phyloP scores from a whole-genome alignment of 495 filamentous ascomycete species.

The Entonaema liquescens region DNA sequence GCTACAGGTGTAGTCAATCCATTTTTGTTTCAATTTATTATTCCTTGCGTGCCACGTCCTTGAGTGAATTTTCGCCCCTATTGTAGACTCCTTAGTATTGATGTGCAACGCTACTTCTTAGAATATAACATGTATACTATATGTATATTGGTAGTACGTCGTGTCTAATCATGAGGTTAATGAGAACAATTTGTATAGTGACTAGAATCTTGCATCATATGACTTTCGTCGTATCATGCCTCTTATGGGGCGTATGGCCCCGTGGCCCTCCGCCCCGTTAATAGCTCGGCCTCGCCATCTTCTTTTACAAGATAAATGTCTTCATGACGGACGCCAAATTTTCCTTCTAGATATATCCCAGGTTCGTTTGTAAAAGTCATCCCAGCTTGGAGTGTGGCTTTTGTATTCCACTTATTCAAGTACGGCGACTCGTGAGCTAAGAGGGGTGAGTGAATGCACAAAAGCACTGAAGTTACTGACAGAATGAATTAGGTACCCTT shows the following conservation, averaged over 20 bases:
- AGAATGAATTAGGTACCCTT: slow-evolving; percentile 48
- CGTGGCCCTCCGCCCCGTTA: slow-evolving; percentile 56
- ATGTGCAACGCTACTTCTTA: no score
- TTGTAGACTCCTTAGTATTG: not conserved
- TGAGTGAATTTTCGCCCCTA: not conserved
- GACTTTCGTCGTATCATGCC: not conserved
- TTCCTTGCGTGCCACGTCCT: not conserved
- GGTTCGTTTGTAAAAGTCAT: slow-evolving; percentile 67
- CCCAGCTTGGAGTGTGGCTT: slow-evolving; percentile 51
- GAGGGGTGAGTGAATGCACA: slow-evolving; percentile 9
- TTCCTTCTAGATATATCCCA: slow-evolving; percentile 61
- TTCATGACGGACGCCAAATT: slow-evolving; percentile 65
- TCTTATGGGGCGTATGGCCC: slow-evolving; percentile 59
- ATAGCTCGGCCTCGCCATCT: slow-evolving; percentile 53
- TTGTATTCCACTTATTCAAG: slow-evolving; percentile 62
- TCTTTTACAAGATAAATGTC: slow-evolving; percentile 60
- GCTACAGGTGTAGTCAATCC: no score
- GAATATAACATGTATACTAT: no score
- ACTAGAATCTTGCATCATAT: no score
- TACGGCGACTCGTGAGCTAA: slow-evolving; percentile 64
- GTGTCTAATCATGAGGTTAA: not conserved
- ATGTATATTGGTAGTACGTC: no score
- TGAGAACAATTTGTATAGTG: no score
- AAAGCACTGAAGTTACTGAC: not conserved
- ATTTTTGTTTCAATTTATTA: no score